These are phyloP conservation scores for Knoxdaviesia proteae DNA, from an alignment of 2,329 filamentous ascomycete species.

Conservation along the genomic window DNA sequence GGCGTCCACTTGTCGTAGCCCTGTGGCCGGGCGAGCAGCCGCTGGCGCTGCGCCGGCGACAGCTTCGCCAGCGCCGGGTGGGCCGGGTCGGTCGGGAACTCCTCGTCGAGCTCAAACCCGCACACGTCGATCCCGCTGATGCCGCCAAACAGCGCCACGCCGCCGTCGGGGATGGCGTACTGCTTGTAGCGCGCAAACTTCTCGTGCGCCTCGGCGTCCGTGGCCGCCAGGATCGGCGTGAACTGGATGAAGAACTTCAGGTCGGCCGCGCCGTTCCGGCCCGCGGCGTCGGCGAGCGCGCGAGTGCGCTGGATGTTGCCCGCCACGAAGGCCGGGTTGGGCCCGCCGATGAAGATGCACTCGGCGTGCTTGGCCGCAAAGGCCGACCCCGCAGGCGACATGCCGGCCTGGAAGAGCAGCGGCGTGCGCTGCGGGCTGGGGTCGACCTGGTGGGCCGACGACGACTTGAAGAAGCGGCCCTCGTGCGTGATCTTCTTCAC, in stretches of 20 bases:
- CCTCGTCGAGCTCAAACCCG: slow-evolving; percentile 40
- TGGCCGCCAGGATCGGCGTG: slow-evolving; percentile 36
- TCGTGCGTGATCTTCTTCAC: slow-evolving; percentile 42
- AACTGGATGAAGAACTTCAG: slow-evolving; percentile 40
- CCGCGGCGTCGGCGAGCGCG: slow-evolving; percentile 25
- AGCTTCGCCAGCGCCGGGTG: slow-evolving; percentile 27
- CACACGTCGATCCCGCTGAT: slow-evolving; percentile 46
- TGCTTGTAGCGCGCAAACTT: slow-evolving; percentile 29
- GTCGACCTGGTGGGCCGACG: slow-evolving; percentile 38
- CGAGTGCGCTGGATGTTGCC: slow-evolving; percentile 37
- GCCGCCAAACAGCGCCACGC: slow-evolving; percentile 41
- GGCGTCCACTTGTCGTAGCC: slow-evolving; percentile 14
- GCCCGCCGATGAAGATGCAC: slow-evolving; percentile 39
- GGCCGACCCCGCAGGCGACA: slow-evolving; percentile 34
- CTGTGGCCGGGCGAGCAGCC: slow-evolving; percentile 11
- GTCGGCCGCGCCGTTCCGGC: slow-evolving; percentile 24
- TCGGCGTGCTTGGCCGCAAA: slow-evolving; percentile 46
- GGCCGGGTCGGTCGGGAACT: slow-evolving; percentile 37
- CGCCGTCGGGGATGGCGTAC: slow-evolving; percentile 35
- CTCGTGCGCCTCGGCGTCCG: slow-evolving; percentile 32
- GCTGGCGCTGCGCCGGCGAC: slow-evolving; percentile 27
- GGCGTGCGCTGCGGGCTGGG: slow-evolving; percentile 43
- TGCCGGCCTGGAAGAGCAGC: slow-evolving; percentile 42
- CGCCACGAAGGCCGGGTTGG: slow-evolving; percentile 31
- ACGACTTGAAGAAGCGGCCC: slow-evolving; percentile 36